Evolutionary conservation across 1,284 basidiomycete species (phyloP), one percentile per base, ranked within the genome.

Genomic region (Melampsora americana): DNA sequence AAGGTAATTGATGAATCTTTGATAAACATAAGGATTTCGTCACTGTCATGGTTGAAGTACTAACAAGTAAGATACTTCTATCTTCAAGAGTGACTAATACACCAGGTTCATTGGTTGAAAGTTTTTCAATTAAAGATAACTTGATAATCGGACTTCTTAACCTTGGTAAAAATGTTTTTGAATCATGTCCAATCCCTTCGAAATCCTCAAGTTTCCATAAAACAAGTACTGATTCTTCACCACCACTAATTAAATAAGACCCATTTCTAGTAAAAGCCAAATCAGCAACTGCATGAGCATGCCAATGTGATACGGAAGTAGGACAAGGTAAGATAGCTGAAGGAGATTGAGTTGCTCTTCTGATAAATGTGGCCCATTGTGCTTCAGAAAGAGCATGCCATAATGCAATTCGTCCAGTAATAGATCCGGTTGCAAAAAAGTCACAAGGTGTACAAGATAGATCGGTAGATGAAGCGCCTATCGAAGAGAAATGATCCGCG

Each of bases 151-250:
- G 89, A 0, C 93, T 91, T 18, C 95, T 94, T 1, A 99, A 87
- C 66, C 96, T 89, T 44, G 96, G 95, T 4, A 99, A 88, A 81
- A 92, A 99, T 14, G 82, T 95, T 92, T 81, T 89, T 89, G 83
- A 89, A 91, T 18, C 91, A 90, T 0, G 89, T 89, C 79, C 73
- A 2, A 76, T 48, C 7, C 66, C 66, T 75, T 83, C 82, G 35
- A 68, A 74, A 16, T 79, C 80, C 53, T 92, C 89, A 50, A 96
- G 82, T 81, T 95, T 92, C 96, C 96, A 99, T 74, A 96, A 89
- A 30, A 99, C 95, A 9, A 99, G 84, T 0, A 97, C 95, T 46
- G 92, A 89, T 83, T 99, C 96, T 82, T 98, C 93, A 61, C 96
- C 96, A 79, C 94, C 96, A 72, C 92, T 96, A 65, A 99, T 84